Conservation (phyloP, 805 yeast genomes). For the Lipomyces japonicus region DNA sequence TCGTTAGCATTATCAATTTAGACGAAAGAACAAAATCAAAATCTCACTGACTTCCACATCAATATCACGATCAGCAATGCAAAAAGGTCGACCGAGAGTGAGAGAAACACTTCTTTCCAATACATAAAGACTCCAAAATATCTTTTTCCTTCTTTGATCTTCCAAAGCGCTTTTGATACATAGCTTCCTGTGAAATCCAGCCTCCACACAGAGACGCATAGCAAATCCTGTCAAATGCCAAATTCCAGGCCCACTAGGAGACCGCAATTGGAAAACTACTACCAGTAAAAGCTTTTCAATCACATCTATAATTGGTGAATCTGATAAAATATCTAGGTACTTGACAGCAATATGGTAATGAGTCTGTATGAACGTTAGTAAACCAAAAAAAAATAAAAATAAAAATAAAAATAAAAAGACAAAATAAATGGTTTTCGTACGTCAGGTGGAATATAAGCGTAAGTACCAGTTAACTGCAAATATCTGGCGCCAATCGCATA, state of each 20-base stretch:
- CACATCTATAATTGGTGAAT: constrained; percentile 22
- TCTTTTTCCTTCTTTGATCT: constrained; percentile 18
- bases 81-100: constrained; percentile 26
- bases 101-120: constrained; percentile 23
- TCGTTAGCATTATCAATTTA: not conserved
- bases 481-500: constrained; percentile 27
- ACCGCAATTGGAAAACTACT: constrained; percentile 22
- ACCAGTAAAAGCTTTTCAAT: constrained; percentile 22
- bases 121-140: constrained; percentile 26
- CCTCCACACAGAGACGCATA: constrained; percentile 24
- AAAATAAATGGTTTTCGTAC: no score
- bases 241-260: constrained; percentile 27
- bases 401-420: no score
- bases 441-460: constrained; percentile 19
- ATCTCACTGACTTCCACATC: constrained; percentile 20
- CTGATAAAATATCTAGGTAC: constrained; percentile 19
- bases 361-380: constrained; percentile 3
- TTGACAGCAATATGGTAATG: constrained; percentile 22
- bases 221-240: constrained; percentile 28
- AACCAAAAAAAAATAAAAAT: no score
- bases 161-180: constrained; percentile 13
- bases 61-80: constrained; percentile 27
- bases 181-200: constrained; percentile 23
- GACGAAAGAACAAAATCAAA: not conserved
- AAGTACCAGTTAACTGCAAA: constrained; percentile 20